Conservation (phyloP, 768 basidiomycete genomes). For the Leccinum subtestaceum region DNA sequence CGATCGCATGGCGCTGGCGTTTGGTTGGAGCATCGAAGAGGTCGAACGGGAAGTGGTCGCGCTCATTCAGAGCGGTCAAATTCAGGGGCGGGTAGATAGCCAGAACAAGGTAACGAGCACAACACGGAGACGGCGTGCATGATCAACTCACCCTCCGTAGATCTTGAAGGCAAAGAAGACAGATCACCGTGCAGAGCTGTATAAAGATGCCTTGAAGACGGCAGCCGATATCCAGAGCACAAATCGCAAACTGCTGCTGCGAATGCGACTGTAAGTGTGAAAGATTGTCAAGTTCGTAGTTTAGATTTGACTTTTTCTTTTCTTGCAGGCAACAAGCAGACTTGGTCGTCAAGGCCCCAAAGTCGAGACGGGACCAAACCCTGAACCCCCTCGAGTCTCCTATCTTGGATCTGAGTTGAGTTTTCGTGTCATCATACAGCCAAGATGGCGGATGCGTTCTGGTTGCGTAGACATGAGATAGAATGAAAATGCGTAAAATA, state of each 20-base stretch:
- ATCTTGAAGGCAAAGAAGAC: conserved; percentile 77
- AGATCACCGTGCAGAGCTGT: conserved; percentile 76
- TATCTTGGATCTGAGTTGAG: conserved; percentile 11
- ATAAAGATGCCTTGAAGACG: conserved; percentile 68
- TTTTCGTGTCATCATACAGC: not conserved
- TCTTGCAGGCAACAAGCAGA: conserved; percentile 73
- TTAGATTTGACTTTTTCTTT: not conserved
- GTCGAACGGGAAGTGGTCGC: conserved; percentile 71
- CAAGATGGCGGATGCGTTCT: not conserved
- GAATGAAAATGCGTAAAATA: conserved; percentile 4
- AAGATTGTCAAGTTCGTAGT: not conserved
- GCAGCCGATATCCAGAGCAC: conserved; percentile 69
- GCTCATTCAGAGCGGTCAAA: conserved; percentile 74
- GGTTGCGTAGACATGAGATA: not conserved
- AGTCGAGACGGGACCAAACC: conserved; percentile 33
- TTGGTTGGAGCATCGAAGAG: conserved; percentile 75
- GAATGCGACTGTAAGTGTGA: conserved; percentile 73
- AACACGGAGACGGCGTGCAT: not conserved
- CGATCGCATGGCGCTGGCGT: conserved; percentile 80
- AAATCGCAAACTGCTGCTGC: conserved; percentile 75
- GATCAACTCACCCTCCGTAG: conserved; percentile 36
- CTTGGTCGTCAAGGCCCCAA: conserved; percentile 65
- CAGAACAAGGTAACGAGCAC: conserved; percentile 70
- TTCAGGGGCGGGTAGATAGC: conserved; percentile 84
- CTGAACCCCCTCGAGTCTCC: conserved; percentile 18